Base-by-base conservation (phyloP, 768 basidiomycete species). In the Pisolithus albus region DNA sequence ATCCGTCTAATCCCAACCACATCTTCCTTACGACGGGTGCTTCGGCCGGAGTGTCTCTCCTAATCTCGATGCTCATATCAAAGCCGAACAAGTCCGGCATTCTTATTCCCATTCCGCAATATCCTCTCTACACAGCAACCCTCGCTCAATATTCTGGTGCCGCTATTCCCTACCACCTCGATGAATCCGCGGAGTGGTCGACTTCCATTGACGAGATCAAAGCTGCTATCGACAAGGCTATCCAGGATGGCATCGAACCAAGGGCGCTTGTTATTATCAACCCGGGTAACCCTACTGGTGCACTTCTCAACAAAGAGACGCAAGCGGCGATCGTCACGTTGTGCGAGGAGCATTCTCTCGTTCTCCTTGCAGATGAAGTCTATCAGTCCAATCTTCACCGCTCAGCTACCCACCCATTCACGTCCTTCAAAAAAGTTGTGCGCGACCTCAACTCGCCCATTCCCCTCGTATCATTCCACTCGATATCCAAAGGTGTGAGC, bases 21-120 rank as follows among this genome's bases (percentile, higher is more conserved):
- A 95, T 99, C 68, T 99, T 92, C 78, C 82, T 99, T 40, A 98
- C 95, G 16, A 87, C 83, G 23, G 96, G 95, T 39, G 95, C 96
- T 18, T 96, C 93, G 19, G 83, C 84, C 11, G 96, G 95, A 48
- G 94, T 99, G n/a, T 85, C 88, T 19, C 81, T 91, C 18, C 72
- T 92, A 21, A 81, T 95, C 59, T 81, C 82, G 61, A 81, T 88
- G 75, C 81, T 93, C 54, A 85, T 92, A 59, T 72, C 82, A 9
- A 68, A 75, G 19, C 82, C 81, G 19, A 55, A 61, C 18, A 75
- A 73, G 24, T 80, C 81, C 45, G 92, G 91, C 7, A 79, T 95
- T 60, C 80, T 95, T 49, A 96, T 98, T 62, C 95, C 95, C 30
- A 98, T 99, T 56, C 95, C 95, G 2, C 95, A 99, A 71, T 98